Conservation (phyloP, 164 flowering plant genomes). For the Kingdonia uniflora region DNA sequence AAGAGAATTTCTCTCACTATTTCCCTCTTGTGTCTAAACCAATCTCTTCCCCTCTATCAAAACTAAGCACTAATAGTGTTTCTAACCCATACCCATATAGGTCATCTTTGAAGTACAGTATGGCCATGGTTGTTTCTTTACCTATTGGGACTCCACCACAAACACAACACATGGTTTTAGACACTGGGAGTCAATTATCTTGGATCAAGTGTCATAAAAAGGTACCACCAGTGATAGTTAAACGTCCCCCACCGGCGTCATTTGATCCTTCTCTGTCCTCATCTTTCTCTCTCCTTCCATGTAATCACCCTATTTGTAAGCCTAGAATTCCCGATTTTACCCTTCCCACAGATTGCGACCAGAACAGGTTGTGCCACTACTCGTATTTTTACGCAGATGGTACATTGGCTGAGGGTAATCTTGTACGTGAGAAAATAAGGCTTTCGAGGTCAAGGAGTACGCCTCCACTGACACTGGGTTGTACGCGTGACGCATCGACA, state of each 20-base stretch:
- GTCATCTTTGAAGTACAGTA: conserved; percentile 41
- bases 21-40: too few relatives aligned
- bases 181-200: conserved; percentile 80
- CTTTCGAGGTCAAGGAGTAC: conserved; percentile 32
- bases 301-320: conserved; percentile 60
- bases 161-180: conserved; percentile 56
- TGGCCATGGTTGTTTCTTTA: conserved; percentile 51
- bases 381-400: conserved; percentile 86
- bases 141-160: conserved; percentile 84
- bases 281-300: conserved; percentile 60
- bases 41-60: conserved; percentile 11
- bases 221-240: background rate
- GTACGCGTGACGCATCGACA: conserved; percentile 33
- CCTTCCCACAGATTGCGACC: conserved; percentile 70
- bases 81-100: conserved; percentile 16
- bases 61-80: conserved; percentile 6
- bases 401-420: conserved; percentile 69
- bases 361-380: conserved; percentile 64
- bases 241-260: conserved; percentile 27
- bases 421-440: conserved; percentile 51
- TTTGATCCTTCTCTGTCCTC: conserved; percentile 76
- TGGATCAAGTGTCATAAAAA: conserved; percentile 62
- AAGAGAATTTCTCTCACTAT: too few relatives aligned
- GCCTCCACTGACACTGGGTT: conserved; percentile 62
- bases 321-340: conserved; percentile 61